Percentiles rank a stretch among this genome's conserved stretches.
Conservation (phyloP, 1,284 basidiomycete species). For the Boletus subluridellus region DNA sequence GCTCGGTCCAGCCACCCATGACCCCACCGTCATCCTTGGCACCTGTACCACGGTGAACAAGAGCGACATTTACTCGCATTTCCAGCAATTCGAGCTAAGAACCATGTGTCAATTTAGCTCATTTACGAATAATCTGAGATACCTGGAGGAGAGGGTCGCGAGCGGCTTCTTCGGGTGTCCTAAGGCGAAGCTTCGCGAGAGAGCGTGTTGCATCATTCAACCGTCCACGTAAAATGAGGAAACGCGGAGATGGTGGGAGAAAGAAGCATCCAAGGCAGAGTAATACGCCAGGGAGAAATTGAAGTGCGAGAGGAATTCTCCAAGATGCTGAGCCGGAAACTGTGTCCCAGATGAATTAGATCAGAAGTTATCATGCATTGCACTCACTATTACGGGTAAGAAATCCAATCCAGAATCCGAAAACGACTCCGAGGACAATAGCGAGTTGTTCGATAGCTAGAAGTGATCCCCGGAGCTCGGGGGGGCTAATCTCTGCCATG, state of each 20-base stretch:
- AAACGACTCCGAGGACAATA: conserved; percentile 72
- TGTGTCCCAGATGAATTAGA: conserved; percentile 22
- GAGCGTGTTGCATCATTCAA: conserved; percentile 51
- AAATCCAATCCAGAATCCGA: conserved; percentile 81
- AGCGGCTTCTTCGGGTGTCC: conserved; percentile 36
- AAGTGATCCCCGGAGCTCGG: conserved; percentile 76
- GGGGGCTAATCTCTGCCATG: conserved; percentile 79
- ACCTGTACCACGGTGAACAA: conserved; percentile 39
- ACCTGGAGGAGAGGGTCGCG: conserved; percentile 56
- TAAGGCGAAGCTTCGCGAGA: conserved; percentile 53
- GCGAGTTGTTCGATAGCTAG: conserved; percentile 77
- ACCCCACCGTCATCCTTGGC: conserved; percentile 16
- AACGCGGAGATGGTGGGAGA: conserved; percentile 71
- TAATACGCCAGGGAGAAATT: conserved; percentile 65
- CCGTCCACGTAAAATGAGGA: conserved; percentile 57
- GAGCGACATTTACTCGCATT: conserved; percentile 61
- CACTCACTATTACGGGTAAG: conserved; percentile 59
- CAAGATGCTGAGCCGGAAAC: conserved; percentile 62
- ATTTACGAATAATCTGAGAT: neutral
- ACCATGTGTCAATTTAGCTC: neutral
- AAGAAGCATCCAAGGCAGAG: conserved; percentile 61
- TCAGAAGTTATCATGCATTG: neutral
- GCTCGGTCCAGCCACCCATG: conserved; percentile 46
- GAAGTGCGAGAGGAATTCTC: conserved; percentile 72
- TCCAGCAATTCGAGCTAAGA: conserved; percentile 65